Evolutionary conservation across 495 filamentous ascomycete genomes (phyloP).

Genomic region (Aspergillus leporis): DNA sequence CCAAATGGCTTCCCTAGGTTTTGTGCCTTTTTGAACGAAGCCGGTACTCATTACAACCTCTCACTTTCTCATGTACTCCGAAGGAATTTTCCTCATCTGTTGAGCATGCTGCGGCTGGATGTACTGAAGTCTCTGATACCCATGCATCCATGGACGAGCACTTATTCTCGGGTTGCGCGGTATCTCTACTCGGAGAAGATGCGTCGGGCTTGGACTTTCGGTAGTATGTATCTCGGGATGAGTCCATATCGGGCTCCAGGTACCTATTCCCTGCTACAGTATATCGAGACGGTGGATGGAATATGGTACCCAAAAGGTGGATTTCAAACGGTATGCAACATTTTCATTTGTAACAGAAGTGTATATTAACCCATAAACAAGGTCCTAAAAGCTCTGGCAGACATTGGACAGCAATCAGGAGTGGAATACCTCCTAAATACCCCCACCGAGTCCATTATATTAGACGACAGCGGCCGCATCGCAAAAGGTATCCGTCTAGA

Average conservation of each 20-base stretch:
- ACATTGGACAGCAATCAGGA: slow-evolving; percentile 55
- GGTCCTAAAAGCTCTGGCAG: slow-evolving; percentile 56
- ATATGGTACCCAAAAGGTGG: slow-evolving; percentile 74
- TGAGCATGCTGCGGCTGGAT: slow-evolving; percentile 49
- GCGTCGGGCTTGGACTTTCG: slow-evolving; percentile 68
- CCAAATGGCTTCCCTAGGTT: slow-evolving; percentile 63
- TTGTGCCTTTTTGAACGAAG: slow-evolving; percentile 59
- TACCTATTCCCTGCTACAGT: slow-evolving; percentile 70
- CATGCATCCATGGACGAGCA: slow-evolving; percentile 65
- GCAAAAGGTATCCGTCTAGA: slow-evolving; percentile 57
- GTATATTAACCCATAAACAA: slow-evolving; percentile 9
- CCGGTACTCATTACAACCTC: slow-evolving; percentile 64
- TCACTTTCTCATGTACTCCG: slow-evolving; percentile 59
- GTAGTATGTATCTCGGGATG: slow-evolving; percentile 80
- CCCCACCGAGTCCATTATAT: slow-evolving; percentile 49
- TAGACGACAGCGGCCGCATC: slow-evolving; percentile 38
- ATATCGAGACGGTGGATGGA: slow-evolving; percentile 69
- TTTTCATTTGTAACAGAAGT: no score
- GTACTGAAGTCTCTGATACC: slow-evolving; percentile 54
- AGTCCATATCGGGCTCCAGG: slow-evolving; percentile 69
- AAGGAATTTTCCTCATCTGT: slow-evolving; percentile 58
- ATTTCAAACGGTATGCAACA: slow-evolving; percentile 46
- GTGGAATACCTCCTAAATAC: slow-evolving; percentile 58
- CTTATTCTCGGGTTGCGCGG: slow-evolving; percentile 56
- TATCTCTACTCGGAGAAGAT: slow-evolving; percentile 69